Percentiles rank a stretch among this genome's conserved stretches.
These are phyloP conservation scores for Cryphonectria radicalis DNA, from an alignment of 2,329 filamentous ascomycete genomes.

Conservation along the genomic window DNA sequence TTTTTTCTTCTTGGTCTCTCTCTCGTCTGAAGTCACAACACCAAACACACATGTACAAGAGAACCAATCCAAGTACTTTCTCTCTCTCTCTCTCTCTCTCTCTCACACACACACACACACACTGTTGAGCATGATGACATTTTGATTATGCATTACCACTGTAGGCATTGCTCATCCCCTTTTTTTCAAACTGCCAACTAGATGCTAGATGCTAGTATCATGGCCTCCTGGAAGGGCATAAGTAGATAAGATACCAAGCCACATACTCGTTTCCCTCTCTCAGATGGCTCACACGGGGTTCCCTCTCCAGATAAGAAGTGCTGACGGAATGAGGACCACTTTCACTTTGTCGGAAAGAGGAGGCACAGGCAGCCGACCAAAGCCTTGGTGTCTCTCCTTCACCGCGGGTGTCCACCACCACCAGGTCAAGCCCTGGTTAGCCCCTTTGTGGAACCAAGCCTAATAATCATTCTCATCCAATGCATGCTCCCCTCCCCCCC, in stretches of 20 bases:
- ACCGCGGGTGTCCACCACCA: neutral
- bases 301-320: neutral
- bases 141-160: conserved; percentile 26
- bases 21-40: neutral
- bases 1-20: too few species aligned
- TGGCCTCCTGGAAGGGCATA: conserved; percentile 16
- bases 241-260: conserved; percentile 20
- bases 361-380: conserved; percentile 1
- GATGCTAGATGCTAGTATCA: conserved; percentile 26
- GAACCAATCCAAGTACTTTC: neutral
- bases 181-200: conserved; percentile 18
- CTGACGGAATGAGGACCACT: conserved; percentile 14
- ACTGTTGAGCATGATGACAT: neutral
- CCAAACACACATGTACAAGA: neutral
- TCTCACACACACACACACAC: too few species aligned
- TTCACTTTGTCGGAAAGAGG: conserved; percentile 4
- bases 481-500: conserved; percentile 13
- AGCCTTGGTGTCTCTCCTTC: neutral
- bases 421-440: neutral
- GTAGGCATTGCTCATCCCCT: conserved; percentile 18
- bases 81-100: too few species aligned
- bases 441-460: neutral
- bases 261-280: conserved; percentile 14
- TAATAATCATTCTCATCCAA: conserved; percentile 5
- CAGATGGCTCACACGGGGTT: neutral